These are phyloP conservation scores for Stromatinia cepivora DNA, from an alignment of 2,329 filamentous ascomycete genomes.

Conservation along the genomic window DNA sequence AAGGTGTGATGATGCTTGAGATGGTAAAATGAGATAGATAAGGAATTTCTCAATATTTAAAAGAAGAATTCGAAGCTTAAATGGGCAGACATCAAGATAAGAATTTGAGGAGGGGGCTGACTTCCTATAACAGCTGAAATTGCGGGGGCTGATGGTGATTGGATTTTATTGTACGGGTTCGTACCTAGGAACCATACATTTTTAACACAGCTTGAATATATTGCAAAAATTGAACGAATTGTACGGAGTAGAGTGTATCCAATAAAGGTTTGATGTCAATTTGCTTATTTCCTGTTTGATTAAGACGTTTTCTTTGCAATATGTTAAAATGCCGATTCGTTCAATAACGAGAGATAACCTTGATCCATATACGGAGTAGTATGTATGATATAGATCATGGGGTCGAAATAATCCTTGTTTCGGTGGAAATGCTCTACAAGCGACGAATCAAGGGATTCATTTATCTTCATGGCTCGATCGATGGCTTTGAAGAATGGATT, in stretches of 20 bases:
- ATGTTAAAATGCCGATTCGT: slow-evolving; percentile 9
- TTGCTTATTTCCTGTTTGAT: background rate
- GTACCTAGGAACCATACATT: background rate
- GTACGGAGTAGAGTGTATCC: too few relatives aligned
- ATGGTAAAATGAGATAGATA: background rate
- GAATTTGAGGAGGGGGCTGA: slow-evolving; percentile 7
- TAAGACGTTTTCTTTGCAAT: background rate
- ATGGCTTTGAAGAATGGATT: background rate
- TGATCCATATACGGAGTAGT: background rate
- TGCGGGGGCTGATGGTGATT: slow-evolving; percentile 7
- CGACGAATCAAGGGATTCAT: slow-evolving; percentile 6
- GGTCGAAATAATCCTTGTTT: slow-evolving; percentile 14
- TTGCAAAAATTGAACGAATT: background rate
- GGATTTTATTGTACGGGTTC: background rate
- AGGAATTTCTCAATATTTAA: slow-evolving; percentile 11
- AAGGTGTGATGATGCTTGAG: background rate
- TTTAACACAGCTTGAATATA: background rate
- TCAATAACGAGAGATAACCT: slow-evolving; percentile 16
- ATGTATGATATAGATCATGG: slow-evolving; percentile 16
- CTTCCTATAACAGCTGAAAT: background rate
- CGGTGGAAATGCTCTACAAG: slow-evolving; percentile 3
- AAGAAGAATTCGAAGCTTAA: background rate
- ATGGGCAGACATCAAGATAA: background rate
- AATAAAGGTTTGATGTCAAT: background rate
- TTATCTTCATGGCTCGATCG: background rate